Percentiles rank a stretch among this genome's conserved stretches.
Evolutionary conservation across 257 asterid genomes (phyloP).

Genomic region (Nicotiana benthamiana): DNA sequence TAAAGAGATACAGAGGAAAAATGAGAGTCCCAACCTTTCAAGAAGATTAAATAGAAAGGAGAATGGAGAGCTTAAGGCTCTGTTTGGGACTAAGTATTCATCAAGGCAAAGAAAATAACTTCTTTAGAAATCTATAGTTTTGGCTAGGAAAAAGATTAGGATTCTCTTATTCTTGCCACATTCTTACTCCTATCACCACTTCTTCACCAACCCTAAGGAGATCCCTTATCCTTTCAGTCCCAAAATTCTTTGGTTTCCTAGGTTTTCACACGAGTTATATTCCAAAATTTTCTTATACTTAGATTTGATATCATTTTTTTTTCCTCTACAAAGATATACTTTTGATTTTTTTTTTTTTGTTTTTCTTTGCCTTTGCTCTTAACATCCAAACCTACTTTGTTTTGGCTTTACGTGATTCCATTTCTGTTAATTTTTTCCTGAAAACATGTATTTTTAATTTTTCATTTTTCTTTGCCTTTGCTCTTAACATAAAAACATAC

Average conservation of each 20-base stretch:
- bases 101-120: neutral
- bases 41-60: neutral
- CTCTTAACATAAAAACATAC: neutral
- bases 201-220: neutral
- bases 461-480: neutral
- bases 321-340: neutral
- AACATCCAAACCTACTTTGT: no score
- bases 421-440: neutral
- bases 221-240: neutral
- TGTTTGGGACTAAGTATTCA: neutral
- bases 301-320: neutral
- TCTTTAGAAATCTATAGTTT: neutral
- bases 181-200: neutral
- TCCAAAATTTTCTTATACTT: neutral
- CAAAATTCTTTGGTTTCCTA: neutral
- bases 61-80: neutral
- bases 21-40: neutral
- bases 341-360: neutral
- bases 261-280: neutral
- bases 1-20: neutral
- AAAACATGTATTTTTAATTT: neutral
- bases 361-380: no score
- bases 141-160: neutral
- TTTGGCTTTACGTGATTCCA: no score
- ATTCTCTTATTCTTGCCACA: neutral